Conservation (phyloP, 805 yeast species). For the Isabelozyma heimii region DNA sequence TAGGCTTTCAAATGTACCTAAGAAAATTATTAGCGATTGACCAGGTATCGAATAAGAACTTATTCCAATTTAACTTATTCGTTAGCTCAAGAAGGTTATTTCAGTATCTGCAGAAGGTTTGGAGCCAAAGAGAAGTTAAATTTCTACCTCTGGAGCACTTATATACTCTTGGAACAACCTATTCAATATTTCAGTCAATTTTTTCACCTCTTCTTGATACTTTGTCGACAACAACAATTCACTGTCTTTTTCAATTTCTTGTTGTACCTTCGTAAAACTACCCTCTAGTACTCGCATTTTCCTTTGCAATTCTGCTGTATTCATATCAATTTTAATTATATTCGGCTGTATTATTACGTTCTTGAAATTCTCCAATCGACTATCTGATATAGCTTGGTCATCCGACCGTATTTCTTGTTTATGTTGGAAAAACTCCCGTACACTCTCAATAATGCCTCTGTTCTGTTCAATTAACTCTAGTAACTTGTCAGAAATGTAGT, state of each 20-base stretch:
- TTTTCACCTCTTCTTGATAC: constrained; percentile 1
- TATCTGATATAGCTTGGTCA: constrained; percentile 9
- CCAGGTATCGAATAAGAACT: too few species aligned
- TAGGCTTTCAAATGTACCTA: too few species aligned
- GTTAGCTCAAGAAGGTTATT: too few species aligned
- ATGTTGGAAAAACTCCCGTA: constrained; percentile 26
- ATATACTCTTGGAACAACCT: not conserved
- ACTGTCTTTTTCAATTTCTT: not conserved
- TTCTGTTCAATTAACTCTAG: constrained; percentile 30
- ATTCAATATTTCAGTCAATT: constrained; percentile 2
- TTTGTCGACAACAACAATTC: not conserved
- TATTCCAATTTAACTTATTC: too few species aligned
- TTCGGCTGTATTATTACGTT: constrained; percentile 10
- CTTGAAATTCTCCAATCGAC: constrained; percentile 10
- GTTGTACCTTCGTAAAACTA: not conserved
- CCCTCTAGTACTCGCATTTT: constrained; percentile 1
- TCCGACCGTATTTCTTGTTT: constrained; percentile 15
- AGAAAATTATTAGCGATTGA: too few species aligned
- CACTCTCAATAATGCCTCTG: constrained; percentile 29
- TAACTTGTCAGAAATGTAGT: constrained; percentile 28
- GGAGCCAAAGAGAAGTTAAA: not conserved
- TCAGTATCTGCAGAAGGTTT: too few species aligned
- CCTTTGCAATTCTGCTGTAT: constrained; percentile 7
- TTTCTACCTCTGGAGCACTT: not conserved
- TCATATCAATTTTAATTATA: constrained; percentile 9